Conservation (phyloP, 1,284 basidiomycete species). For the Calocybe gambosa region DNA sequence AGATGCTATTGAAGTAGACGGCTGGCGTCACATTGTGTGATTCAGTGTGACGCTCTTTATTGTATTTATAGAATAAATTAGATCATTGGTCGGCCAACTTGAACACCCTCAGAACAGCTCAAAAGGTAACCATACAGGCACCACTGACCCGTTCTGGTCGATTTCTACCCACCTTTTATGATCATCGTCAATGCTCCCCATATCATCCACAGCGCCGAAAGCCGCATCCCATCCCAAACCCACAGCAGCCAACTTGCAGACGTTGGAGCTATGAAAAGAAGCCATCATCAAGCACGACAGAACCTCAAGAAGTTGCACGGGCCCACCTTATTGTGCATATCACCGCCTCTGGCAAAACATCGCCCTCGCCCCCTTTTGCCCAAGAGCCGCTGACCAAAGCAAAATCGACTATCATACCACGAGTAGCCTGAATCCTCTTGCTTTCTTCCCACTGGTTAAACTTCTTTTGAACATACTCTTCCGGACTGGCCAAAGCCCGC, state of each 20-base stretch:
- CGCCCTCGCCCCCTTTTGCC: conserved; percentile 38
- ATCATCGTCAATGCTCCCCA: conserved; percentile 41
- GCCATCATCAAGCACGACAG: background rate
- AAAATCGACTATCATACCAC: conserved; percentile 62
- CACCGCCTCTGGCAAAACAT: conserved; percentile 42
- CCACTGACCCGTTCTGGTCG: conserved; percentile 44
- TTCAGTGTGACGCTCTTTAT: too few species aligned
- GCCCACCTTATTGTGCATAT: conserved; percentile 55
- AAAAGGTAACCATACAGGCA: conserved; percentile 53
- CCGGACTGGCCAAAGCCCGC: conserved; percentile 42
- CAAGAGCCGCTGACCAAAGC: conserved; percentile 30
- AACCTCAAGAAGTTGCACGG: conserved; percentile 5
- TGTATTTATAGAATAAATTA: too few species aligned
- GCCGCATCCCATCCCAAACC: conserved; percentile 60
- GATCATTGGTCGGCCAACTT: too few species aligned
- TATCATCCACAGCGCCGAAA: conserved; percentile 44
- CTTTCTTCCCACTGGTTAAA: conserved; percentile 37
- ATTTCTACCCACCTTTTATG: conserved; percentile 55
- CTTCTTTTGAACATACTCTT: conserved; percentile 48
- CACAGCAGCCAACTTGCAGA: conserved; percentile 53
- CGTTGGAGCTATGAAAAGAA: conserved; percentile 43
- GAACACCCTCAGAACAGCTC: conserved; percentile 35
- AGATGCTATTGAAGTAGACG: too few species aligned
- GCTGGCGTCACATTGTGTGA: too few species aligned
- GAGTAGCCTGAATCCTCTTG: conserved; percentile 43